Percentiles rank a stretch among this genome's conserved stretches.
Conservation (phyloP, 169 alveolate species). For the Plasmodium coatneyi region DNA sequence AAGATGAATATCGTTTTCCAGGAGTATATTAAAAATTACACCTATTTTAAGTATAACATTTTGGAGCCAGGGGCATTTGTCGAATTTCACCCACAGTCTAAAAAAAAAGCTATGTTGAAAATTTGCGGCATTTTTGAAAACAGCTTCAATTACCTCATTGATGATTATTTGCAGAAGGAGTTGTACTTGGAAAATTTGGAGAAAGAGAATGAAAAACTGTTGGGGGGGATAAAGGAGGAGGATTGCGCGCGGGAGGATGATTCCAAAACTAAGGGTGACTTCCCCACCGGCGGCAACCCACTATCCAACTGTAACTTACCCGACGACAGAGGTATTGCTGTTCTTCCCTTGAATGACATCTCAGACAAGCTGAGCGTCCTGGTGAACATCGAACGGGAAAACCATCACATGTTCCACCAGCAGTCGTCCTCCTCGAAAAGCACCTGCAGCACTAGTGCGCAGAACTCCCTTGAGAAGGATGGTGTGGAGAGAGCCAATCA, state of each 20-base stretch:
- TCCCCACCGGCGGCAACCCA: background rate
- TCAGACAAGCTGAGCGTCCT: constrained; percentile 10
- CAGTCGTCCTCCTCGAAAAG: background rate
- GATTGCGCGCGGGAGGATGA: background rate
- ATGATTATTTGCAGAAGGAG: constrained; percentile 71
- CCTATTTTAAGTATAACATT: constrained; percentile 69
- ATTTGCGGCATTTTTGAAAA: constrained; percentile 82
- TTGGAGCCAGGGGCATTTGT: constrained; percentile 84
- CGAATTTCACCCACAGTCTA: constrained; percentile 88
- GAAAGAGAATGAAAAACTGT: constrained; percentile 6
- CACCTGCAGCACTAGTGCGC: background rate
- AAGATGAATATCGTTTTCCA: constrained; percentile 68
- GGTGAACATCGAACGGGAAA: background rate
- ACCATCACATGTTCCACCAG: background rate
- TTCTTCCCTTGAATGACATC: background rate
- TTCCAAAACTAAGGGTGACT: background rate
- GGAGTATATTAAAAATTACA: constrained; percentile 16
- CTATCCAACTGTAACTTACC: background rate
- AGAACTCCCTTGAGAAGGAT: background rate
- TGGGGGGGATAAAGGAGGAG: constrained; percentile 3
- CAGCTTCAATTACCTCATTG: constrained; percentile 8
- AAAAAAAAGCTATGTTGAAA: constrained; percentile 80
- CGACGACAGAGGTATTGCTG: background rate
- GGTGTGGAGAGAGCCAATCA: background rate
- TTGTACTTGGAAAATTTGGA: constrained; percentile 53